A percentile compares a stretch with the other conserved stretches of the same genome.
Evolutionary conservation across 2,329 filamentous ascomycete species (phyloP).

Genomic region (Exophiala viscosa): DNA sequence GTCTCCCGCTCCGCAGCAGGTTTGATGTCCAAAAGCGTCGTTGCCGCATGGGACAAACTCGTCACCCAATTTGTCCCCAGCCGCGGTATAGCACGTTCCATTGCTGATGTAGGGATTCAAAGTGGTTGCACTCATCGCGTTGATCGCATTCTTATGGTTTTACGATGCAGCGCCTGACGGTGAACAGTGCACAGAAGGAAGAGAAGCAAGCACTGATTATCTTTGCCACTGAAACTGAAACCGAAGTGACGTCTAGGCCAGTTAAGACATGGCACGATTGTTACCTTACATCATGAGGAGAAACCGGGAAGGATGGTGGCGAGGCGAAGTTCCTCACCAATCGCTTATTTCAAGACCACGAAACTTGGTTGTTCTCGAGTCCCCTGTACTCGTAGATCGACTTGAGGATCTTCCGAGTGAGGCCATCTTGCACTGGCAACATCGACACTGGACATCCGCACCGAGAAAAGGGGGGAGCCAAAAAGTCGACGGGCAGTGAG

Average conservation of each 20-base stretch:
- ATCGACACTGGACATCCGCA: neutral
- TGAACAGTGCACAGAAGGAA: neutral
- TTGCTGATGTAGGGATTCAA: slow-evolving; percentile 33
- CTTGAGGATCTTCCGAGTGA: neutral
- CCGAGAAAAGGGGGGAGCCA: no score
- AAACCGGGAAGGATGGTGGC: neutral
- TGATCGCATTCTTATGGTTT: neutral
- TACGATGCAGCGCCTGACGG: neutral
- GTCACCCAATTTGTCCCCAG: slow-evolving; percentile 11
- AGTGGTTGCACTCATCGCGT: slow-evolving; percentile 12
- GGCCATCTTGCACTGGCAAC: neutral
- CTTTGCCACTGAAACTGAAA: neutral
- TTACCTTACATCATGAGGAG: slow-evolving; percentile 7
- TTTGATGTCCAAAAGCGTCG: slow-evolving; percentile 30
- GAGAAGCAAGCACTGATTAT: neutral
- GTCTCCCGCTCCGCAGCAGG: slow-evolving; percentile 35
- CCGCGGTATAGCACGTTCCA: slow-evolving; percentile 34
- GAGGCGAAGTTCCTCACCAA: slow-evolving; percentile 9
- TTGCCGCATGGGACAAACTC: slow-evolving; percentile 37
- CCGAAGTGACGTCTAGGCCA: neutral
- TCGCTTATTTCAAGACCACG: slow-evolving; percentile 9
- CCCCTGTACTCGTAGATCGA: neutral
- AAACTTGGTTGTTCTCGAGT: slow-evolving; percentile 6
- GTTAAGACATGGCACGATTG: neutral
- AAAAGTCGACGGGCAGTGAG: no score